Evolutionary conservation across 2,329 filamentous ascomycete species (phyloP).

Genomic region (Thelonectria olida): DNA sequence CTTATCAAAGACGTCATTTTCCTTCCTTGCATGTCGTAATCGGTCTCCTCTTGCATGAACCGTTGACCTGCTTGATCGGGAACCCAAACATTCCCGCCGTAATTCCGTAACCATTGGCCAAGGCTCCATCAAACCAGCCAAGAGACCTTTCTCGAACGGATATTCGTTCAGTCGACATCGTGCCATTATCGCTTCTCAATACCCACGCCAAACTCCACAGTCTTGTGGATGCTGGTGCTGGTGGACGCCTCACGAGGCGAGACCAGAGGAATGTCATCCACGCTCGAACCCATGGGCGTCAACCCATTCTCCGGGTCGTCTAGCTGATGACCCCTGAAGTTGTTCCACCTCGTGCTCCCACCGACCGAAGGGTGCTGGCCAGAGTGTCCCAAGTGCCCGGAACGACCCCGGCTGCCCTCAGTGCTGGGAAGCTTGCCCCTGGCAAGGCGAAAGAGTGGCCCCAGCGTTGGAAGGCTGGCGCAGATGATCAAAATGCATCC

Average conservation of each 20-base stretch:
- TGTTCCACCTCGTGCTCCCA: conserved; percentile 24
- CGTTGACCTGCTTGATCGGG: no score
- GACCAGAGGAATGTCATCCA: conserved; percentile 40
- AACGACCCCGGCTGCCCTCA: conserved; percentile 15
- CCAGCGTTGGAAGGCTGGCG: conserved; percentile 36
- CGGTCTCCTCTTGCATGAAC: no score
- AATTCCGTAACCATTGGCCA: no score
- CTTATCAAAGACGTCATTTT: no score
- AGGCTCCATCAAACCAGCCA: no score
- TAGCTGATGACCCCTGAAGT: conserved; percentile 23
- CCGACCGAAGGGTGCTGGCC: conserved; percentile 10
- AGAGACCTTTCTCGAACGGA: no score
- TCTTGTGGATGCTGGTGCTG: conserved; percentile 20
- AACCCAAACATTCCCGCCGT: no score
- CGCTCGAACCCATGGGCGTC: conserved; percentile 33
- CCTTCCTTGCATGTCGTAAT: no score
- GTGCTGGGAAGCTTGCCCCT: conserved; percentile 25
- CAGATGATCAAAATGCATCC: conserved; percentile 38
- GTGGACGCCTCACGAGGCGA: conserved; percentile 4
- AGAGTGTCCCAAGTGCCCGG: no score
- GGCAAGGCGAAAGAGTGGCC: conserved; percentile 32
- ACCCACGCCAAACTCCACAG: conserved; percentile 22
- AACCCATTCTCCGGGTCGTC: conserved; percentile 32
- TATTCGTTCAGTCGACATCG: no score
- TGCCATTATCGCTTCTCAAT: no score